Conservation (phyloP, 306 rosid species). For the Lotus japonicus region DNA sequence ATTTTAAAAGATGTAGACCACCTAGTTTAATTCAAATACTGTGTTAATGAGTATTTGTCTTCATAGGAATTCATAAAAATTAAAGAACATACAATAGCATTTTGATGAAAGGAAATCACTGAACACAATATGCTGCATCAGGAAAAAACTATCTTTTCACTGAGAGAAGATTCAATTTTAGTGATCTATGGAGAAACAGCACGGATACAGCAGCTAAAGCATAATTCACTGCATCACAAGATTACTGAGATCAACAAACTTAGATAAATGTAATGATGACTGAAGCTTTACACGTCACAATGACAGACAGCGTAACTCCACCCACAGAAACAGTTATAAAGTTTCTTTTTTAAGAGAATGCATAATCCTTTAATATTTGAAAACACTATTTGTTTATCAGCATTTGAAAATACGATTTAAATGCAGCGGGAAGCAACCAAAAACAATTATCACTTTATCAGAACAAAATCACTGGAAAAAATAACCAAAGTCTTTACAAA, state of each 20-base stretch:
- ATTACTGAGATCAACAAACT: not conserved
- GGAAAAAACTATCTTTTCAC: too few relatives aligned
- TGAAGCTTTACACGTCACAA: constrained; percentile 3
- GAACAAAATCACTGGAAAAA: not conserved
- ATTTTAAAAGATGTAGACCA: not conserved
- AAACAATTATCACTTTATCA: not conserved
- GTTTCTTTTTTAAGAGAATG: too few relatives aligned
- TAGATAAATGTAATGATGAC: not conserved
- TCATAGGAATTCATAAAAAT: too few relatives aligned
- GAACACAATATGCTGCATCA: too few relatives aligned
- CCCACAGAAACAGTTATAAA: not conserved
- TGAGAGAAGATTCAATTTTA: too few relatives aligned
- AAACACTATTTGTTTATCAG: not conserved
- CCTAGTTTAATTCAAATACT: too few relatives aligned
- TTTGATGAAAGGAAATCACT: too few relatives aligned
- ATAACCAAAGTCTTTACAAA: too few relatives aligned
- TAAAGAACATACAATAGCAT: too few relatives aligned
- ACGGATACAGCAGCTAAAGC: not conserved
- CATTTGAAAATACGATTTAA: not conserved
- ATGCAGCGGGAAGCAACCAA: not conserved
- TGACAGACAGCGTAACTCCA: not conserved
- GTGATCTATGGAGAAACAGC: too few relatives aligned
- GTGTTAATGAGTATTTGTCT: too few relatives aligned
- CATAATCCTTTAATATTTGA: too few relatives aligned
- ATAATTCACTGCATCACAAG: not conserved